Base-by-base conservation (phyloP, 495 filamentous ascomycete species). In the Penicillium herquei region DNA sequence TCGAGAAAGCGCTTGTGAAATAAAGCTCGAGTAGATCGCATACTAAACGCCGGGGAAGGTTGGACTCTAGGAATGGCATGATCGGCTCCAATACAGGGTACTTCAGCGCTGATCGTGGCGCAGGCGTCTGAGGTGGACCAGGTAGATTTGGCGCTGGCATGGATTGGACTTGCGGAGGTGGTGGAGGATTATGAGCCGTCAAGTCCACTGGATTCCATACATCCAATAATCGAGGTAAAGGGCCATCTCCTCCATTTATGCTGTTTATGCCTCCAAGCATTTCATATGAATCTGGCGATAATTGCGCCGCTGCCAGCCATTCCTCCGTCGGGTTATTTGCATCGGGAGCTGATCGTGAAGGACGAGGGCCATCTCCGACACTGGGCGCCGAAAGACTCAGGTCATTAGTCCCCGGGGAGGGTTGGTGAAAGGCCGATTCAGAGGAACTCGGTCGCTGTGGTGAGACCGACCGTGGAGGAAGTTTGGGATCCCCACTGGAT, bases 71-170 rank as follows among this genome's bases (percentile, higher is more conserved):
- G 61, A 89, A 88, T 33, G 91, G 89, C 58, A 94, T 75, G 34
- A 96, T 72, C 13, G 92, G 92, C 61, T 91, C 74, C 51, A 97
- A 73, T 12, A 96, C 92, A 1, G 92, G 92, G 62, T 96, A 97
- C 64, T 92, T 82, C 60, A 85, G 77, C 71, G 77, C 39, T 12
- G 63, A 49, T 43, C 63, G 53, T 6, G 52, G 34, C 17, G 41
- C 49, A 3, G 69, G 42, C 0, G 59, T 31, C 26, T 59, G 59
- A 14, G 54, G 59, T 40, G 61, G 64, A 1, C 59, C 60, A 6
- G 56, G 40, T 2, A 52, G n/a, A 13, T 16, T 56, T 10, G 26
- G 44, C 18, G 55, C 50, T 21, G 65, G 44, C 13, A 47, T 35
- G 12, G 62, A 56, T 5, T 44, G 55, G 11, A 56, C 40, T 17